Conservation (phyloP, 2,329 filamentous ascomycete species). For the Scedosporium dehoogii region DNA sequence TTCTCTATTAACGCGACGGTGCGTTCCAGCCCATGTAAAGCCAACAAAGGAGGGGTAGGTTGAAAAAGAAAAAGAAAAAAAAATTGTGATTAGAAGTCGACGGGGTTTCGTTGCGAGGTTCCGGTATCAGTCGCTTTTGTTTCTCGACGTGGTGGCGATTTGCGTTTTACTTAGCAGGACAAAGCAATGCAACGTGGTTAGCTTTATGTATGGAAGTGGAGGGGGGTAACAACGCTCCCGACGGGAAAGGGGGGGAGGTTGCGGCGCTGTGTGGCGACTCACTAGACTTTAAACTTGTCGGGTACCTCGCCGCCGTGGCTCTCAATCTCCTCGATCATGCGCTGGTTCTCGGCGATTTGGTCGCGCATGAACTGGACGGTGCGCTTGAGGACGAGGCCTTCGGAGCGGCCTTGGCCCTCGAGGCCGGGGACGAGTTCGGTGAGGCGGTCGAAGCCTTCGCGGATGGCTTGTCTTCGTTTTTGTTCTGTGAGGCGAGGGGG, state of each 20-base stretch:
- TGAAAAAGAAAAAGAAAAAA: no score
- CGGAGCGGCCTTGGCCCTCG: constrained; percentile 73
- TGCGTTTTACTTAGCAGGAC: no score
- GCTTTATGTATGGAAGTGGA: neutral
- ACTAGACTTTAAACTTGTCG: constrained; percentile 5
- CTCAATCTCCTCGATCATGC: constrained; percentile 49
- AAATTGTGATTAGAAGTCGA: no score
- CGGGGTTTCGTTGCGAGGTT: no score
- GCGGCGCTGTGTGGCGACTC: neutral
- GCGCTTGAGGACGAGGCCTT: constrained; percentile 69
- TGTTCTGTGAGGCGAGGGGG: constrained; percentile 22
- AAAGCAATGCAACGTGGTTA: no score
- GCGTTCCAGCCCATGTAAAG: neutral
- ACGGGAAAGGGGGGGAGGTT: neutral
- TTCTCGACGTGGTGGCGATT: no score
- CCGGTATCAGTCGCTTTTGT: no score
- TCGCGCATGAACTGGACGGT: constrained; percentile 57
- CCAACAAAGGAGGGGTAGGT: neutral
- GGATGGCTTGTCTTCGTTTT: constrained; percentile 52
- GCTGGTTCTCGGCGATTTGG: constrained; percentile 47
- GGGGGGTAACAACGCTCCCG: neutral
- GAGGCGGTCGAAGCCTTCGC: constrained; percentile 73
- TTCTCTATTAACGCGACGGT: neutral
- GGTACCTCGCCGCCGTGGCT: constrained; percentile 44
- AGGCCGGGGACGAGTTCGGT: constrained; percentile 73